Evolutionary conservation across 2,329 filamentous ascomycete genomes (phyloP).

Genomic region (Trichoderma sp.): DNA sequence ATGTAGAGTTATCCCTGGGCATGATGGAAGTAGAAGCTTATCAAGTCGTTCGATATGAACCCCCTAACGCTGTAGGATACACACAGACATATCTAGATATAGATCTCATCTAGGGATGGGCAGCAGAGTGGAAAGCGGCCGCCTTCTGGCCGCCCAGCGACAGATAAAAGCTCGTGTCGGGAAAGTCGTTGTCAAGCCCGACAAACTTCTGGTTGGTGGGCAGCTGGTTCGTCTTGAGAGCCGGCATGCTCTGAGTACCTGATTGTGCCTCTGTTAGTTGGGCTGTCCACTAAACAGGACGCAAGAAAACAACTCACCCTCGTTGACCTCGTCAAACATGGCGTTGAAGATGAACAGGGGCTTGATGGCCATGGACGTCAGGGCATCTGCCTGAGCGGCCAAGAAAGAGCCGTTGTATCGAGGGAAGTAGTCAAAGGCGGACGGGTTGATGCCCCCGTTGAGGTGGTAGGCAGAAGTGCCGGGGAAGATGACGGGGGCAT

Average conservation of each 20-base stretch:
- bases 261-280: not conserved
- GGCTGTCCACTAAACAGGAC: too few relatives aligned
- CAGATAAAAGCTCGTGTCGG: slow-evolving; percentile 23
- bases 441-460: slow-evolving; percentile 20
- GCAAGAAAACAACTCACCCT: not conserved
- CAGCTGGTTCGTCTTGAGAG: slow-evolving; percentile 20
- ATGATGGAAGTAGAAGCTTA: not conserved
- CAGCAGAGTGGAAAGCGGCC: slow-evolving; percentile 18
- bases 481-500: slow-evolving; percentile 23
- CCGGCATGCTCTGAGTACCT: slow-evolving; percentile 23
- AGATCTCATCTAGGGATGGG: not conserved
- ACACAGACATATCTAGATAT: not conserved
- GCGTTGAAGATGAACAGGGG: slow-evolving; percentile 24
- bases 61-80: not conserved
- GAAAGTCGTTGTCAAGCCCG: slow-evolving; percentile 17
- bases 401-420: slow-evolving; percentile 23
- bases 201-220: slow-evolving; percentile 26
- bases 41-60: not conserved
- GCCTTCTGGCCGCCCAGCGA: slow-evolving; percentile 19
- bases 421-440: slow-evolving; percentile 24
- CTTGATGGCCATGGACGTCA: slow-evolving; percentile 22
- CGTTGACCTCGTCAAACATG: slow-evolving; percentile 27
- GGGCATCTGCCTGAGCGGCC: slow-evolving; percentile 16
- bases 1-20: not conserved
- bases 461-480: slow-evolving; percentile 23